phyloP scores from a whole-genome alignment of 2,329 filamentous ascomycete species.

The Tolypocladium guangdongense region DNA sequence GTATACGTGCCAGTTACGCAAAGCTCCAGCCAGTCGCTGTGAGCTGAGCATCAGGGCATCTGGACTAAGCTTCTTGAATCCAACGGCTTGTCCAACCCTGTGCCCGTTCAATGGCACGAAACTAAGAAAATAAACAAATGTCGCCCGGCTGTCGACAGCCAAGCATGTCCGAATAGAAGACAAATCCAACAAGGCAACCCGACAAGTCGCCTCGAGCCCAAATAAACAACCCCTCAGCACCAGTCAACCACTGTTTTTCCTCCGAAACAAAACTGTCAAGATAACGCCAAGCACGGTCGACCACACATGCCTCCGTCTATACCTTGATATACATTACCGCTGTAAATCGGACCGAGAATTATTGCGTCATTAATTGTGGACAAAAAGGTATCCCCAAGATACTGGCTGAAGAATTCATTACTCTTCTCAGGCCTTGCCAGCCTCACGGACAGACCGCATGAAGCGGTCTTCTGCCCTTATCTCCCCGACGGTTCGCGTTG shows the following conservation, averaged over 20 bases:
- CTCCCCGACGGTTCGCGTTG: slow-evolving; percentile 25
- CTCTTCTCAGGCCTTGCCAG: slow-evolving; percentile 18
- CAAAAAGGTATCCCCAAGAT: background rate
- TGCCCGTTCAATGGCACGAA: background rate
- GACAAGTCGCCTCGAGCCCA: slow-evolving; percentile 1
- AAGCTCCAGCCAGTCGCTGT: background rate
- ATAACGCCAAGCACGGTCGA: slow-evolving; percentile 7
- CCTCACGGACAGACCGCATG: slow-evolving; percentile 23
- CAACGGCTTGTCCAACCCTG: background rate
- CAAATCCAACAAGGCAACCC: background rate
- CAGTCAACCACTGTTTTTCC: background rate
- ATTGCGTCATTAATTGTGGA: background rate
- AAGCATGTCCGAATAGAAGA: background rate
- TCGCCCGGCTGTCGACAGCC: background rate
- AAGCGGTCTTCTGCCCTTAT: slow-evolving; percentile 37
- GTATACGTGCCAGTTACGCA: background rate
- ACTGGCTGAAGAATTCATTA: background rate
- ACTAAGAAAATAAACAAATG: background rate
- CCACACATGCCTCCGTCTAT: slow-evolving; percentile 6
- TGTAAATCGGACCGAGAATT: slow-evolving; percentile 7
- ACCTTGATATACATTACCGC: slow-evolving; percentile 14
- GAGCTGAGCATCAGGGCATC: background rate
- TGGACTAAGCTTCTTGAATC: background rate
- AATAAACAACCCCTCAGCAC: background rate
- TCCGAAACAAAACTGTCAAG: background rate